Percentiles rank a stretch among this genome's conserved stretches.
Evolutionary conservation across 2,329 filamentous ascomycete species (phyloP).

Genomic region (Pseudonectria foliicola): DNA sequence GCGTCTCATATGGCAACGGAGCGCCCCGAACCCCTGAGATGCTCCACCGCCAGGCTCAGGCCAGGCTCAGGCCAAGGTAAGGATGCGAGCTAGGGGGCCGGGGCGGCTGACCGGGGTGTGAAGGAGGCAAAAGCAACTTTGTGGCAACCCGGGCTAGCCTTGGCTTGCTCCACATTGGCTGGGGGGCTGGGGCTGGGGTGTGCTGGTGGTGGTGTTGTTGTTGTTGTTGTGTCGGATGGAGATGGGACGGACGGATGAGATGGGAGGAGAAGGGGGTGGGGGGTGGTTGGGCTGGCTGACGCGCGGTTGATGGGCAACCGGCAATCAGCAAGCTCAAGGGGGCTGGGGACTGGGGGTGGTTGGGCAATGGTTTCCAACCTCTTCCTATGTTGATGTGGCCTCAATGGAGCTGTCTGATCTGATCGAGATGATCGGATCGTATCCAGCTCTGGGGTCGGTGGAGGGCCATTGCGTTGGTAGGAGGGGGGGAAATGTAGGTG

Average conservation of each 20-base stretch:
- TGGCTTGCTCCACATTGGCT: constrained; percentile 5
- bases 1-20: constrained; percentile 26
- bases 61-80: constrained; percentile 18
- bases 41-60: constrained; percentile 17
- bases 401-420: too few species aligned
- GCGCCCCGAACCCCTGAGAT: constrained; percentile 18
- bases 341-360: constrained; percentile 1
- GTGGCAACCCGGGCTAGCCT: constrained; percentile 17
- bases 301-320: constrained; percentile 10
- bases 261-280: constrained; percentile 9
- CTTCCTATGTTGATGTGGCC: too few species aligned
- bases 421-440: neutral
- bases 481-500: too few species aligned
- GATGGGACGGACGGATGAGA: too few species aligned
- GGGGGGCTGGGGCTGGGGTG: constrained; percentile 8
- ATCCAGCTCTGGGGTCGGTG: neutral
- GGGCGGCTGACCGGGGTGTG: constrained; percentile 11
- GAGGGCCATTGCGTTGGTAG: neutral
- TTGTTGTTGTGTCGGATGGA: constrained; percentile 12
- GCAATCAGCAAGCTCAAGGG: constrained; percentile 2
- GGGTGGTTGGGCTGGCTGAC: constrained; percentile 16
- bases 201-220: too few species aligned
- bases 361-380: neutral
- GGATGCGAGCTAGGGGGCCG: constrained; percentile 9
- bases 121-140: constrained; percentile 18